A percentile compares a stretch with the other conserved stretches of the same genome.
Evolutionary conservation across 2,329 filamentous ascomycete species (phyloP).

Genomic region (Aspergillus sp.): DNA sequence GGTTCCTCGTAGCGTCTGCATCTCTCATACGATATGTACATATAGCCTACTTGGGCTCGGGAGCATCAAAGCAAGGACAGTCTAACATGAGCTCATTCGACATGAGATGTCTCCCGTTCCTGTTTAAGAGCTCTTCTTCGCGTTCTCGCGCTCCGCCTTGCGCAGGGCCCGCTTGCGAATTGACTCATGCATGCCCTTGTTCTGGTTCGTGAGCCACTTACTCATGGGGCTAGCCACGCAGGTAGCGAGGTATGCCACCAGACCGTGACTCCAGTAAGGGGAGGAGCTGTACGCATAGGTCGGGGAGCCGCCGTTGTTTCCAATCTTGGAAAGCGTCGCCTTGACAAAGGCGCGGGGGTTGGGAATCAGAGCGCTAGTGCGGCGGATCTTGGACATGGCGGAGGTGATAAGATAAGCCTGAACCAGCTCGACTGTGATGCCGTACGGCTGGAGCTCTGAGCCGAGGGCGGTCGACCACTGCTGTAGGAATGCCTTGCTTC

Average conservation of each 20-base stretch:
- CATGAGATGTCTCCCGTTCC: background rate
- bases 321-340: slow-evolving; percentile 78
- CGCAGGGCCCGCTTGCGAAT: slow-evolving; percentile 81
- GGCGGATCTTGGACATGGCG: slow-evolving; percentile 95
- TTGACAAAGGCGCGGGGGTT: slow-evolving; percentile 82
- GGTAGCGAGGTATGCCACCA: slow-evolving; percentile 82
- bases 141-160: slow-evolving; percentile 82
- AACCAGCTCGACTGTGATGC: slow-evolving; percentile 87
- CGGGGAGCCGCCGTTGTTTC: slow-evolving; percentile 75
- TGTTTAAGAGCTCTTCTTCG: slow-evolving; percentile 46
- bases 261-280: slow-evolving; percentile 88
- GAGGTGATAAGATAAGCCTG: slow-evolving; percentile 92
- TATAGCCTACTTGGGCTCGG: background rate
- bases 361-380: slow-evolving; percentile 76
- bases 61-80: background rate
- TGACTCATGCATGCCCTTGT: slow-evolving; percentile 75
- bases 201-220: slow-evolving; percentile 61
- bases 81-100: background rate
- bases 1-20: slow-evolving; percentile 1
- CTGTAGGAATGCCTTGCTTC: slow-evolving; percentile 97
- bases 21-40: slow-evolving; percentile 5
- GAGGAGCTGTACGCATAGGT: slow-evolving; percentile 82
- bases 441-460: slow-evolving; percentile 77
- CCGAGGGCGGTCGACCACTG: slow-evolving; percentile 90
- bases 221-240: slow-evolving; percentile 64